Evolutionary conservation across 2,329 filamentous ascomycete species (phyloP), one percentile per base, ranked within the genome.

Genomic region (Fusarium staphyleae): DNA sequence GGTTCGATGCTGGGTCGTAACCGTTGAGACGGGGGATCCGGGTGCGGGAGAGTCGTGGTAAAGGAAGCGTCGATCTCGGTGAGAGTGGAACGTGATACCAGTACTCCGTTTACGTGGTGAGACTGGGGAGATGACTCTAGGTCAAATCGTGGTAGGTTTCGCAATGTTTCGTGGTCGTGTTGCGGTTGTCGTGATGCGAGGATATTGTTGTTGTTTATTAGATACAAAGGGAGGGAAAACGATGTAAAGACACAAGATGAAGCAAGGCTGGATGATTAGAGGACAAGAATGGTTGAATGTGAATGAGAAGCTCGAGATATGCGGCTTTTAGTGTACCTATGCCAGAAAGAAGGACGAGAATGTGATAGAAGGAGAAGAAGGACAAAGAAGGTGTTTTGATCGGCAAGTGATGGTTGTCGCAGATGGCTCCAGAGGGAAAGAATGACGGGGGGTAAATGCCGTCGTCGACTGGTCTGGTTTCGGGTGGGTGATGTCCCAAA

Each of bases 391-490:
- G 36, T 50, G 43, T 57, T 51, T 65, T 48, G 58, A 61, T 61
- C 57, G 46, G 55, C 47, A 60, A 60, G 40, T 30, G 45, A 45
- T 41, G 40, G 47, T 60, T 57, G 60, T 63, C 57, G 34, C 58
- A 62, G 48, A 48, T 39, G 26, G 22, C 42, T 35, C 35, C 28
- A 30, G 19, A 16, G 47, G 37, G 42, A 35, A 9, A 24, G 36
- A 48, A 51, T 48, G 44, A 36, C 44, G 19, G 36, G 41, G 32
- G 49, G 22, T 30, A 15, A 30, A 30, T 30, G 28, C 7, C 28
- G 28, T n/a, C 28, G 28, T 30, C 13, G 28, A 30, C 28, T 30
- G 28, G 28, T 13, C 7, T 30, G n/a, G n/a, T n/a, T n/a, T n/a
- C n/a, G n/a, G n/a, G n/a, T 12, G 28, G 13, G 28, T 5, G 12